Base-by-base conservation (phyloP, 2,329 filamentous ascomycete species). In the Harringtonia lauricola region DNA sequence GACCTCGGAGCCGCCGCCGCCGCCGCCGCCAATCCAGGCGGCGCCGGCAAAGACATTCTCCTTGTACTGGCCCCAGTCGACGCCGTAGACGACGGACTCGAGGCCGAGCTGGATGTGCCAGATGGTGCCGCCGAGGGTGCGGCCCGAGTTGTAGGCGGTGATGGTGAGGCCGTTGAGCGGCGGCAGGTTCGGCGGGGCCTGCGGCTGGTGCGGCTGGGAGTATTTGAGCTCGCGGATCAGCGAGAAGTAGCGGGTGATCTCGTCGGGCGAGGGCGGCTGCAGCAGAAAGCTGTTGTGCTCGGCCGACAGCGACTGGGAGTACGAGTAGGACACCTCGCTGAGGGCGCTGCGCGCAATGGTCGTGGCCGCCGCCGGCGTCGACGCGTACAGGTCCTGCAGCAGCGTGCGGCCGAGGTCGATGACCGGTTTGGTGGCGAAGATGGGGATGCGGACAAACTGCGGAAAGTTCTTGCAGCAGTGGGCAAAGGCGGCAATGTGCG, bases 21-120 rank as follows among this genome's bases (percentile, higher is more conserved):
- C 54, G 4, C 53, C 81, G 7, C 86, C 86, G 37, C 86, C 87
- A 35, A 98, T 72, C 87, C 92, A 96, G 22, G 90, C 88, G 19
- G 92, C 92, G 49, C 90, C 90, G 0, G 90, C 81, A 47, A 95
- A 81, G 15, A 96, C 88, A 63, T 95, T 94, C 60, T 98, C 92
- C 53, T 87, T 79, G n/a, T 85, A 87, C 63, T 95, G 89, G 55
- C 95, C 95, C 92, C 92, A 98, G 57, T 96, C 90, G 17, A 95
- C 86, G 1, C 92, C 90, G 56, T 98, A 96, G 1, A 98, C 89
- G 35, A 98, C 90, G 1, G 89, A 95, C 61, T 98, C 92, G 58
- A 95, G 74, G 0, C 89, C 88, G 66, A 96, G 88, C 56, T 96
- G 90, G 51, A 98, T 89, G 57, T 96, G 90, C 92, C 92, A 98